Base-by-base conservation (phyloP, 1,284 basidiomycete species). In the Puccinia coronata region DNA sequence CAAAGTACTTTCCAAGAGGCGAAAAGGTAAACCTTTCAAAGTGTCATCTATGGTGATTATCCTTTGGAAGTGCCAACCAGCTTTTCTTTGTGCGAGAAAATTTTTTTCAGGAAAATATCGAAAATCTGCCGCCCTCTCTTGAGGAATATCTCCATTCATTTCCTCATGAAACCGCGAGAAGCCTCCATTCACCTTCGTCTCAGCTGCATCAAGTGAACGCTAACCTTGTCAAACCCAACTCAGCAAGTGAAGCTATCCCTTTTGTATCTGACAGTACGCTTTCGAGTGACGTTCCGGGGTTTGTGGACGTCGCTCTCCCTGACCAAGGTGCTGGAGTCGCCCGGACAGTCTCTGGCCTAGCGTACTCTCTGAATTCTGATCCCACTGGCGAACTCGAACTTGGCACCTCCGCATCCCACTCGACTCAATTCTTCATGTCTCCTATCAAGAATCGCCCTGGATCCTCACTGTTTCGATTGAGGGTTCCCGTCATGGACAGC, bases 381-480 rank as follows among this genome's bases (percentile, higher is more conserved):
- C 82, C 82, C 75, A 71, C 77, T 34, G 70, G 78, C 34, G 73
- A 81, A 18, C 83, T 84, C 67, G 70, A 82, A n/a, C 82, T 84
- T n/a, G 83, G 82, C 63, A 84, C 82, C 28, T 84, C 83, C 41
- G 82, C 82, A 14, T 69, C 80, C 23, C 83, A 84, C 61, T 84
- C 83, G 9, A 84, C 82, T 25, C 83, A 84, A 82, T 84, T 84
- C 76, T 83, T 84, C 81, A 80, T 84, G 65, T 81, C 82, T 31
- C 82, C 82, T 28, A 81, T 82, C 2, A 65, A 34, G 47, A 57
- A 25, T n/a, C 65, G 34, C 12, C 39, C 25, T 71, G 82, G 57
- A 51, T 43, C 81, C 59, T 75, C 73, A 82, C 61, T 81, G 31
- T 84, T 67, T 77, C 82, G 83, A 57, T 78, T 84, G 12, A 83